Evolutionary conservation across 352 stramenopile species (phyloP), one percentile per base, ranked within the genome.

Genomic region (Phytophthora macrochlamydospora): DNA sequence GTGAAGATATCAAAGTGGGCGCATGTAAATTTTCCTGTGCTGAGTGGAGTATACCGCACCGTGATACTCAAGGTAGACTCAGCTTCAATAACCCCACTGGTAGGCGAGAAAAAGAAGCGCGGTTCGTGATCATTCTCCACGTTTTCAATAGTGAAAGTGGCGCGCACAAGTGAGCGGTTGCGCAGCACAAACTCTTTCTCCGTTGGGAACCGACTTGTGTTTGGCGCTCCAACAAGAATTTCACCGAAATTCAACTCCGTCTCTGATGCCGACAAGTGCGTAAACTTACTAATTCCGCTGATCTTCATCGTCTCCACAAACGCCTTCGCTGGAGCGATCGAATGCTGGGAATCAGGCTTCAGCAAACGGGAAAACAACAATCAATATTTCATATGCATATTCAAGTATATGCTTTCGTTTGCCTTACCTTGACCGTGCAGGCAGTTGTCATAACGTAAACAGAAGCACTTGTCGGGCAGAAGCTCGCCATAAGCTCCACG

Each of bases 1-100:
- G 94, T 98, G 44, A 83, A 60, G 29, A 98, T 85, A 28, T 97
- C 72, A 63, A 97, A 98, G 62, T 95, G 83, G 48, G 98, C 94
- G 38, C 84, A 95, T 7, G 89, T 96, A 65, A 96, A 98, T 8
- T 74, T 94, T 2, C 94, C 94, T 0, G 83, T 80, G 32, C 87
- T 94, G 11, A 90, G 54, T 12, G 94, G 89, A 37, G 73, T 84
- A 64, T 97, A 98, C 2, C 71, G 71, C 18, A 97, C 81, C 32
- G 75, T 87, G 11, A 98, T 70, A 0, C 78, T 58, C 37, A 90
- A 48, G 24, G 71, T 78, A n/a, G 78, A 87, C 54, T 97, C 88
- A 32, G 92, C 87, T 1, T 69, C 64, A 2, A 98, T 83, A 18
- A 95, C 72, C 7, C 90, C 90, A 18, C 51, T 71, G 0, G 76